Percentiles rank a stretch among this genome's conserved stretches.
Conservation (phyloP, 108 stramenopile genomes). For the Pseudonitzschia multistriata region DNA sequence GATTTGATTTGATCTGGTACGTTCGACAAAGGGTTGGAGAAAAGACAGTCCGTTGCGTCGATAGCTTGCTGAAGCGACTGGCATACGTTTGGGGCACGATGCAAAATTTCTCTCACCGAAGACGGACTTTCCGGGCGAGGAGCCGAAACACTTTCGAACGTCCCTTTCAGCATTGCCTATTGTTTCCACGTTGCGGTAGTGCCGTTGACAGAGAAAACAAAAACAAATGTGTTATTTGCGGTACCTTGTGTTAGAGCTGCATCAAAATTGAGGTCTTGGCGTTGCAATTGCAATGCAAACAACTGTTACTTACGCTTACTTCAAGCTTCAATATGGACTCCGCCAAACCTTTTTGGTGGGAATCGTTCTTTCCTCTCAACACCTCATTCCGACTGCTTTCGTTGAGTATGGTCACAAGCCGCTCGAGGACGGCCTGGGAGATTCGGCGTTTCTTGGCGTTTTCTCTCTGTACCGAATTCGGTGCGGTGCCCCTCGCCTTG, state of each 20-base stretch:
- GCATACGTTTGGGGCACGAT: slow-evolving; percentile 24
- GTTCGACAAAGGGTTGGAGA: slow-evolving; percentile 27
- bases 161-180: slow-evolving; percentile 13
- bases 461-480: slow-evolving; percentile 63
- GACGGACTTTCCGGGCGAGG: slow-evolving; percentile 19
- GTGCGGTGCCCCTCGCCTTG: slow-evolving; percentile 73
- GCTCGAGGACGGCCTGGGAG: slow-evolving; percentile 51
- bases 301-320: slow-evolving; percentile 27
- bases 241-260: no score
- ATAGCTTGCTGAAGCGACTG: slow-evolving; percentile 15
- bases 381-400: neutral
- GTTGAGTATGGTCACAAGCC: slow-evolving; percentile 46
- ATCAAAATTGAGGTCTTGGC: neutral
- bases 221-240: no score
- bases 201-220: neutral
- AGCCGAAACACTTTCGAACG: neutral
- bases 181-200: neutral
- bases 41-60: slow-evolving; percentile 14
- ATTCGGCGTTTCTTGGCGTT: slow-evolving; percentile 75
- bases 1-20: slow-evolving; percentile 20
- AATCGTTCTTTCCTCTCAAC: neutral
- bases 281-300: neutral
- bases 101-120: slow-evolving; percentile 16
- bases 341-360: slow-evolving; percentile 2
- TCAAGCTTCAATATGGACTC: slow-evolving; percentile 33